phyloP scores from a whole-genome alignment of 2,329 filamentous ascomycete genomes.

The Colletotrichum simmondsii region DNA sequence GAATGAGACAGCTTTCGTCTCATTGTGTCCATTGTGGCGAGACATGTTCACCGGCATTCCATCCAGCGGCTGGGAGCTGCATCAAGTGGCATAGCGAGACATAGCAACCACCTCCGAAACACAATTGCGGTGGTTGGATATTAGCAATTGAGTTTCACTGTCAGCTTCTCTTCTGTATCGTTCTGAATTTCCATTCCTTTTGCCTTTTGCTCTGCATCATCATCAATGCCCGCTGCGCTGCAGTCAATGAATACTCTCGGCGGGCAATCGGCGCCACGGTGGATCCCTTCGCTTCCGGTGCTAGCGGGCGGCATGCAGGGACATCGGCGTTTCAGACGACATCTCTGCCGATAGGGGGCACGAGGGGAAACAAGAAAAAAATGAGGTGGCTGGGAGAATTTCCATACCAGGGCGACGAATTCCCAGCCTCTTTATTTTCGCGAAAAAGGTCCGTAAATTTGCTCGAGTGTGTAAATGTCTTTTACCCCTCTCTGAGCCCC shows the following conservation, averaged over 20 bases:
- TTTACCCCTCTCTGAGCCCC: background rate
- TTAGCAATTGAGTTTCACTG: background rate
- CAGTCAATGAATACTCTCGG: conserved; percentile 8
- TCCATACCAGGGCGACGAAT: background rate
- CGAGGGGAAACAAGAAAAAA: conserved; percentile 7
- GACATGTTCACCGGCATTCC: background rate
- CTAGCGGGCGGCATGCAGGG: conserved; percentile 21
- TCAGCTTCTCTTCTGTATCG: background rate
- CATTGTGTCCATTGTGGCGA: background rate
- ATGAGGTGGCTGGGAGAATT: conserved; percentile 21
- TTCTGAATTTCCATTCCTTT: background rate
- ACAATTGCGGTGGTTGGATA: conserved; percentile 7
- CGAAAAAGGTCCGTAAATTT: background rate
- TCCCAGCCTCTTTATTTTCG: conserved; percentile 10
- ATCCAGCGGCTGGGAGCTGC: background rate
- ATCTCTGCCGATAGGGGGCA: conserved; percentile 19
- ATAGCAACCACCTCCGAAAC: background rate
- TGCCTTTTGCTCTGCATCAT: background rate
- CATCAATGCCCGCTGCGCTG: background rate
- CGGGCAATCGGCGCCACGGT: background rate
- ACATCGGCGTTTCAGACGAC: conserved; percentile 29
- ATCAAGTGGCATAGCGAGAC: background rate
- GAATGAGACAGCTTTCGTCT: background rate
- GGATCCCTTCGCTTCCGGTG: conserved; percentile 5
- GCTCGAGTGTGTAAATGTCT: background rate